These are phyloP conservation scores for Aspergillus pseudonomiae DNA, from an alignment of 2,329 filamentous ascomycete species.

Conservation along the genomic window DNA sequence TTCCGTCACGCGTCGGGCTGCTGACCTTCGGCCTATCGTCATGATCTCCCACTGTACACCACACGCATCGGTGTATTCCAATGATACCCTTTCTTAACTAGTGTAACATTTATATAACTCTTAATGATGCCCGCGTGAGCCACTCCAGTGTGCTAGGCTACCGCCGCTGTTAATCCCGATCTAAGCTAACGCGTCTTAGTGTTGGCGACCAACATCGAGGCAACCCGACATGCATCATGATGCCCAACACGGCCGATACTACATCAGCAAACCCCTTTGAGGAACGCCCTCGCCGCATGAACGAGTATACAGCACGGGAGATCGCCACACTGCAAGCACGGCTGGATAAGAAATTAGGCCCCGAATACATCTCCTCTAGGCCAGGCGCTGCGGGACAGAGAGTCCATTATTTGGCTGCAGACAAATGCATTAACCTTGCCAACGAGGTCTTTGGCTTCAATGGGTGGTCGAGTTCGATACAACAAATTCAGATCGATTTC, in stretches of 20 bases:
- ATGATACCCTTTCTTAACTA: not conserved
- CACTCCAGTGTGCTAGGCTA: not conserved
- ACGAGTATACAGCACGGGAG: conserved; percentile 83
- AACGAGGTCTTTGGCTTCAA: conserved; percentile 98
- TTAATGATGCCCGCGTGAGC: conserved; percentile 53
- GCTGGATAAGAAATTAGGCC: conserved; percentile 89
- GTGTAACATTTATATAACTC: not conserved
- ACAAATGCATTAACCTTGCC: conserved; percentile 93
- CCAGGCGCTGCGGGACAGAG: conserved; percentile 80
- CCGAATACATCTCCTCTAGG: conserved; percentile 90
- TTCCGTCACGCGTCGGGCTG: conserved; percentile 24
- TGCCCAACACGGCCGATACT: conserved; percentile 34
- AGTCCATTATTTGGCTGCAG: conserved; percentile 92
- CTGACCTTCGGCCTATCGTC: conserved; percentile 16
- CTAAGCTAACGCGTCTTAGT: conserved; percentile 47
- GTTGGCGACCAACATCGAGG: conserved; percentile 69
- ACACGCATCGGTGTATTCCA: not conserved
- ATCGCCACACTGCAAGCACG: conserved; percentile 85
- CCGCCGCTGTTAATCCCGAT: conserved; percentile 9
- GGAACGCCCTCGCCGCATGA: conserved; percentile 68
- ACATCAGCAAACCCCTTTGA: conserved; percentile 75
- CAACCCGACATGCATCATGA: conserved; percentile 46
- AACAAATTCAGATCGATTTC: conserved; percentile 93
- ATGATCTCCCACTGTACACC: conserved; percentile 16
- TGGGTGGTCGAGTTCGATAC: conserved; percentile 95